These are phyloP conservation scores for Fulvia fulva DNA, from an alignment of 2,329 filamentous ascomycete species.

Conservation along the genomic window DNA sequence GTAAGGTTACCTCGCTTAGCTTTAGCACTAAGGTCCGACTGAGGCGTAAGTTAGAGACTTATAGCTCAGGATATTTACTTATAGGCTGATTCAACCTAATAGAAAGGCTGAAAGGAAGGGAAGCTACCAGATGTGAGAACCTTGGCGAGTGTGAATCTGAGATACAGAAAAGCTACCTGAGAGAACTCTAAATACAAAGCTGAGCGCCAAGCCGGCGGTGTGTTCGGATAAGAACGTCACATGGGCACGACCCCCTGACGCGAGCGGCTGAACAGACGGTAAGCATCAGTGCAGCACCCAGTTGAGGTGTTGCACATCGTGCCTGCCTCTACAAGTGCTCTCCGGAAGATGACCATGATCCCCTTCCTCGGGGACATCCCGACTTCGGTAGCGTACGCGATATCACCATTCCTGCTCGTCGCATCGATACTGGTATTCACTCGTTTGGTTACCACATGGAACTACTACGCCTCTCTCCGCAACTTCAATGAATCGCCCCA, in stretches of 20 bases:
- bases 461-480: constrained; percentile 20
- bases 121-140: too few relatives aligned
- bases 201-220: too few relatives aligned
- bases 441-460: constrained; percentile 22
- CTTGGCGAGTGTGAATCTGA: too few relatives aligned
- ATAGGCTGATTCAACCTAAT: too few relatives aligned
- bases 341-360: background rate
- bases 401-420: constrained; percentile 12
- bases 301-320: background rate
- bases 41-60: too few relatives aligned
- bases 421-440: constrained; percentile 13
- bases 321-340: background rate
- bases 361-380: background rate
- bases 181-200: too few relatives aligned
- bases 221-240: too few relatives aligned
- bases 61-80: too few relatives aligned
- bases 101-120: too few relatives aligned
- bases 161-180: too few relatives aligned
- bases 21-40: too few relatives aligned
- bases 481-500: constrained; percentile 6
- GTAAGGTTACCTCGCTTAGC: too few relatives aligned
- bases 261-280: background rate
- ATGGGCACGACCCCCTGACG: background rate
- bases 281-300: background rate
- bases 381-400: constrained; percentile 6